Evolutionary conservation across 2,329 filamentous ascomycete species (phyloP).

Genomic region (Fusarium papillatum): DNA sequence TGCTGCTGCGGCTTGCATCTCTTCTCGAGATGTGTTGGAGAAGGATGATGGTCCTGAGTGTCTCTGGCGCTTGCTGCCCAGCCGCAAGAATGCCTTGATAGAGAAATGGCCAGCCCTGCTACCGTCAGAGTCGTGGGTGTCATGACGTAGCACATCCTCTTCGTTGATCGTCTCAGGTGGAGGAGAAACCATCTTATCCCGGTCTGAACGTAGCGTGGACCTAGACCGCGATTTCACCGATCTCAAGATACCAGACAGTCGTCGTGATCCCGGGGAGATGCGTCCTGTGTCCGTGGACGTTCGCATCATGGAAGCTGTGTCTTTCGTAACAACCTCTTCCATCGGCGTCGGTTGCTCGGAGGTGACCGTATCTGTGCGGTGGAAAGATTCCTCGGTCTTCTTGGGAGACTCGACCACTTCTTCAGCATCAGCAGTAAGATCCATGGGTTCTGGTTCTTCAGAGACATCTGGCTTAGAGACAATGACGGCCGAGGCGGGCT

Average conservation of each 20-base stretch:
- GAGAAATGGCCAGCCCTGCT: conserved; percentile 60
- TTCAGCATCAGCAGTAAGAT: conserved; percentile 38
- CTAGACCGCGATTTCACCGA: conserved; percentile 64
- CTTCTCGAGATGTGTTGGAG: conserved; percentile 91
- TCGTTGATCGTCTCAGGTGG: conserved; percentile 58
- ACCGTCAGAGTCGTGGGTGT: conserved; percentile 70
- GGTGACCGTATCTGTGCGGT: conserved; percentile 45
- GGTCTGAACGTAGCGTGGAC: conserved; percentile 60
- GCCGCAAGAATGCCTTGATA: conserved; percentile 83
- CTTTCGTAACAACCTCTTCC: conserved; percentile 41
- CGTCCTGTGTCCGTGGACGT: conserved; percentile 39
- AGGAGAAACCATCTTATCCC: conserved; percentile 53
- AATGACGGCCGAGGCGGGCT: conserved; percentile 66
- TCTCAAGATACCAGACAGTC: conserved; percentile 56
- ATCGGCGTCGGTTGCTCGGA: conserved; percentile 38
- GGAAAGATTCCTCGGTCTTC: conserved; percentile 46
- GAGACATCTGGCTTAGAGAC: conserved; percentile 63
- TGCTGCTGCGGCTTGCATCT: conserved; percentile 68
- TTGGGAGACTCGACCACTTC: conserved; percentile 27
- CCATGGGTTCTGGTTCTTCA: conserved; percentile 39
- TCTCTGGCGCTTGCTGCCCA: conserved; percentile 72
- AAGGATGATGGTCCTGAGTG: conserved; percentile 79
- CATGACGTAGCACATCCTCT: conserved; percentile 64
- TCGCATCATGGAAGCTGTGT: conserved; percentile 33
- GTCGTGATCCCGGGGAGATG: conserved; percentile 42